These are phyloP conservation scores for Dryas octopetala DNA, from an alignment of 306 rosid genomes.

Conservation along the genomic window DNA sequence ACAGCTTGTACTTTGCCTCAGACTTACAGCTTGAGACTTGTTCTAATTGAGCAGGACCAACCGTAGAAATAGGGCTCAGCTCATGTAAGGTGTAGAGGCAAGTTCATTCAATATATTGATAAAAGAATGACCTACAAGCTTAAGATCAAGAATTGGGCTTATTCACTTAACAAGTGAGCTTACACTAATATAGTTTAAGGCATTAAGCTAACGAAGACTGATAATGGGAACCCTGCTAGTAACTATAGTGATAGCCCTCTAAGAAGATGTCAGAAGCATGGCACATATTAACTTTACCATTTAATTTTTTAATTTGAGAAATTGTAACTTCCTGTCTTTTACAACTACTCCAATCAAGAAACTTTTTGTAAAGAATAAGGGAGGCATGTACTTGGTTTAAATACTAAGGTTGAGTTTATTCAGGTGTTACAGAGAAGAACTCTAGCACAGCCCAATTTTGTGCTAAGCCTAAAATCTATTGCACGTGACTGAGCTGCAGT, in stretches of 20 bases:
- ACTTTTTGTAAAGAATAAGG: neutral
- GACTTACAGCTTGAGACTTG: neutral
- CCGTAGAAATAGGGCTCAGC: neutral
- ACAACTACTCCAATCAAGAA: neutral
- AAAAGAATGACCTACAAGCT: neutral
- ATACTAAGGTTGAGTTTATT: neutral
- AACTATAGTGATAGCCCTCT: neutral
- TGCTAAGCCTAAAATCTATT: neutral
- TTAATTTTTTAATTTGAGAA: neutral
- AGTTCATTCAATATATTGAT: neutral
- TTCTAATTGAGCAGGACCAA: neutral
- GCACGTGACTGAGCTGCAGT: neutral
- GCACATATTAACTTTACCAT: neutral
- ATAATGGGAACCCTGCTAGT: neutral
- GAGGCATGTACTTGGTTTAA: neutral
- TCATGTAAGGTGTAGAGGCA: neutral
- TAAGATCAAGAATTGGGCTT: neutral
- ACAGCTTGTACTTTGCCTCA: neutral
- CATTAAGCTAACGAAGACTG: neutral
- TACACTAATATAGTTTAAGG: neutral
- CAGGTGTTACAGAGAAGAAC: neutral
- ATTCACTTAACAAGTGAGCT: neutral
- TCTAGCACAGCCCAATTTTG: neutral
- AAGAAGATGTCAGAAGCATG: neutral
- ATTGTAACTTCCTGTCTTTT: neutral